A percentile compares a stretch with the other conserved stretches of the same genome.
These are phyloP conservation scores for Suillus subalutaceus DNA, from an alignment of 768 basidiomycete species.

Conservation along the genomic window DNA sequence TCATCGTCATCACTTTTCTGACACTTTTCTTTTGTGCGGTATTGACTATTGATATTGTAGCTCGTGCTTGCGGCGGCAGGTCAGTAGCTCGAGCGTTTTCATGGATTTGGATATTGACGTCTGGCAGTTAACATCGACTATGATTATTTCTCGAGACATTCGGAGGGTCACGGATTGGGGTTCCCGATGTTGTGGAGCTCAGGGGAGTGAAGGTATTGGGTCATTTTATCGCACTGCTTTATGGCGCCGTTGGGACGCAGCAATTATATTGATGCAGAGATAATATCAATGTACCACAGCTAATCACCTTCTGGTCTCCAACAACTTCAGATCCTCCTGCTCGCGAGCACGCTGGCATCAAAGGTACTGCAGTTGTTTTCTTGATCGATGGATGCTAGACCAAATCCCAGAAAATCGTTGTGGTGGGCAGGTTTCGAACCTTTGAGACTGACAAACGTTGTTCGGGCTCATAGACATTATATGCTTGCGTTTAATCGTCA, in stretches of 20 bases:
- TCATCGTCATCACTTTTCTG: slow-evolving; percentile 5
- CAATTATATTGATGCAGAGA: not conserved
- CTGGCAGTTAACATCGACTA: slow-evolving; percentile 74
- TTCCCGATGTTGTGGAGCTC: slow-evolving; percentile 31
- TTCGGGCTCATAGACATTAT: too few relatives aligned
- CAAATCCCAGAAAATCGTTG: too few relatives aligned
- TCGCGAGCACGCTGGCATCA: too few relatives aligned
- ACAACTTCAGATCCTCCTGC: too few relatives aligned
- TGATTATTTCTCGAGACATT: slow-evolving; percentile 87
- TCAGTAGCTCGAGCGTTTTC: slow-evolving; percentile 29
- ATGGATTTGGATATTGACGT: slow-evolving; percentile 9
- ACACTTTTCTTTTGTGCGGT: not conserved
- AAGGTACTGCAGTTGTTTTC: too few relatives aligned
- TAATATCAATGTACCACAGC: not conserved
- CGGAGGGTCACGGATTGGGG: slow-evolving; percentile 45
- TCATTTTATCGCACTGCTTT: not conserved
- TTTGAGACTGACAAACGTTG: too few relatives aligned
- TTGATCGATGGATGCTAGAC: too few relatives aligned
- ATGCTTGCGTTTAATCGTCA: too few relatives aligned
- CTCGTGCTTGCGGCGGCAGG: slow-evolving; percentile 66
- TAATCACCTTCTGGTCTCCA: not conserved
- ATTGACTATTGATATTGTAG: slow-evolving; percentile 34
- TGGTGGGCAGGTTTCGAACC: too few relatives aligned
- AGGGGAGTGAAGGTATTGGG: slow-evolving; percentile 26
- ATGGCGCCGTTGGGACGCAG: not conserved